Evolutionary conservation across 2,329 filamentous ascomycete genomes (phyloP).

Genomic region (Leptographium wingfieldii): DNA sequence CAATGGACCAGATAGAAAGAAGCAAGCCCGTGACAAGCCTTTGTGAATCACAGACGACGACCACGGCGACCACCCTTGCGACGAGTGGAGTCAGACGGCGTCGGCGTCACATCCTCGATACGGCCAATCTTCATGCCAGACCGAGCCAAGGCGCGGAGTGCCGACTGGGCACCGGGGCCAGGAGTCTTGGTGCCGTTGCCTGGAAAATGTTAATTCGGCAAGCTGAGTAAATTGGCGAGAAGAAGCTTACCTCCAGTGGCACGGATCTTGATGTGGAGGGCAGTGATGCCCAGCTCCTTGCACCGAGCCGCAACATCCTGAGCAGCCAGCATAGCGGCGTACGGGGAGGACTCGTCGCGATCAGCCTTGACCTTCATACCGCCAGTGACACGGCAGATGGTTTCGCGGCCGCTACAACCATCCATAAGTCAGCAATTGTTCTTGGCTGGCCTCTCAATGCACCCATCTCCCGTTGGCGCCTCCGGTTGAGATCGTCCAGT

Average conservation of each 20-base stretch:
- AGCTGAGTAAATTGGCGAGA: not conserved
- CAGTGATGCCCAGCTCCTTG: conserved; percentile 65
- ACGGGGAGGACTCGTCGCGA: conserved; percentile 98
- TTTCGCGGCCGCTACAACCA: conserved; percentile 93
- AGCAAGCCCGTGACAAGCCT: not conserved
- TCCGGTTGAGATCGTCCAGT: conserved; percentile 9
- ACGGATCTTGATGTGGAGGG: conserved; percentile 99
- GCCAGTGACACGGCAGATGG: conserved; percentile 98
- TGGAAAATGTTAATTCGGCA: conserved; percentile 1
- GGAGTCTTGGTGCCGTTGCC: conserved; percentile 99
- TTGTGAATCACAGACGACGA: conserved; percentile 79
- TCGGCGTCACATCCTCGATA: conserved; percentile 99
- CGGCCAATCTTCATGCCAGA: conserved; percentile 99
- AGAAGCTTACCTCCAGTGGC: conserved; percentile 74
- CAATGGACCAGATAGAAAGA: not conserved
- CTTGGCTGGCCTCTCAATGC: conserved; percentile 12
- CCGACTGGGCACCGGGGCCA: conserved; percentile 96
- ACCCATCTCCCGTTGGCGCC: not conserved
- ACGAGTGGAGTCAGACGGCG: conserved; percentile 96
- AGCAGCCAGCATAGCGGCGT: conserved; percentile 99
- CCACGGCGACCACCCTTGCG: conserved; percentile 99
- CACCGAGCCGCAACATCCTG: conserved; percentile 89
- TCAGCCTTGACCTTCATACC: conserved; percentile 99
- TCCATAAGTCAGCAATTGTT: conserved; percentile 49
- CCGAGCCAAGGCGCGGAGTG: conserved; percentile 95